phyloP scores from a whole-genome alignment of 2,329 filamentous ascomycete species.

The Colletotrichum spaethianum region DNA sequence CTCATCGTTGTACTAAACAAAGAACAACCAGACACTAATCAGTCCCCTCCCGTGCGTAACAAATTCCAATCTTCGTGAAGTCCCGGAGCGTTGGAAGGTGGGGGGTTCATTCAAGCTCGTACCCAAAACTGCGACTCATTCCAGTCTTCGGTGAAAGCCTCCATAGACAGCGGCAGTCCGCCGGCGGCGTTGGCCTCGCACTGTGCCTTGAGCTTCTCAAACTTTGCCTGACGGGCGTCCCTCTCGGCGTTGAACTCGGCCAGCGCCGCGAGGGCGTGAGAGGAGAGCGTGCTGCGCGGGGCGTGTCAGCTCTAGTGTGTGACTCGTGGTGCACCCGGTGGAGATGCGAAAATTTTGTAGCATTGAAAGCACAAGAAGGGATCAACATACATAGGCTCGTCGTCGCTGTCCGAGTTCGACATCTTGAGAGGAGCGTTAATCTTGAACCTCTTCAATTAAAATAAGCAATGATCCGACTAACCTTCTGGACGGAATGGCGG shows the following conservation, averaged over 20 bases:
- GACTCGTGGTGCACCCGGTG: background rate
- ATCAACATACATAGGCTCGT: constrained; percentile 64
- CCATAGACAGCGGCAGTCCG: constrained; percentile 64
- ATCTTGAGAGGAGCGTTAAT: constrained; percentile 3
- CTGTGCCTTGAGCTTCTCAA: constrained; percentile 75
- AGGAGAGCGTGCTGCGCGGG: constrained; percentile 71
- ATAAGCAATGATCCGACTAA: background rate
- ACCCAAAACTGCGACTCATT: constrained; percentile 90
- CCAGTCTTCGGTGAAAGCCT: constrained; percentile 85
- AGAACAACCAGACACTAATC: background rate
- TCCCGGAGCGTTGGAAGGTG: background rate
- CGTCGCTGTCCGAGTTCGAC: constrained; percentile 53
- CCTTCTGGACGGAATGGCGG: background rate
- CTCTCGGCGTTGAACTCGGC: constrained; percentile 82
- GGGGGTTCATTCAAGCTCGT: constrained; percentile 44
- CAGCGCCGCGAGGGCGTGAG: constrained; percentile 76
- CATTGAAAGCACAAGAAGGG: background rate
- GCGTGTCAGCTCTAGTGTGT: background rate
- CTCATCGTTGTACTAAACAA: constrained; percentile 76
- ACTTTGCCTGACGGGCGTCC: constrained; percentile 75
- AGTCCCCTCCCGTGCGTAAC: background rate
- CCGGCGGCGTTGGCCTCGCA: constrained; percentile 64
- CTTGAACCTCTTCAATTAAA: background rate
- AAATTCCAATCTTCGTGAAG: background rate
- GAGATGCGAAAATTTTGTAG: constrained; percentile 3